A percentile compares a stretch with the other conserved stretches of the same genome.
phyloP scores from a whole-genome alignment of 441 rosid species.

The Melastoma candidum region DNA sequence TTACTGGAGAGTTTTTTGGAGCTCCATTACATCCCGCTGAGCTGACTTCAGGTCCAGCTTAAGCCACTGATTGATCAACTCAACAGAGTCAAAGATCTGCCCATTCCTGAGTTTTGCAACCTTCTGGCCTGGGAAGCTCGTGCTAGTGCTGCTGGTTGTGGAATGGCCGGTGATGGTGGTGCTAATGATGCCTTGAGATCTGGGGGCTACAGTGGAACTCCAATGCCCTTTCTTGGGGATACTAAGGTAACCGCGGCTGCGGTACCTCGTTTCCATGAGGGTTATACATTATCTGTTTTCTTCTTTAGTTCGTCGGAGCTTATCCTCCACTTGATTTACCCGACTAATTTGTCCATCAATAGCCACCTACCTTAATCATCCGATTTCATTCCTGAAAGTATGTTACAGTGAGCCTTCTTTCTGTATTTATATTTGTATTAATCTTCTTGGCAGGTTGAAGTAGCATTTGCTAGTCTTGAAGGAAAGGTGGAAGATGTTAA shows the following conservation, averaged over 20 bases:
- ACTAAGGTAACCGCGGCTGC: slow-evolving; percentile 45
- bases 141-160: slow-evolving; percentile 63
- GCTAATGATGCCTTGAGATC: slow-evolving; percentile 67
- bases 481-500: slow-evolving; percentile 63
- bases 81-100: slow-evolving; percentile 67
- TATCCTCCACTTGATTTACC: no score
- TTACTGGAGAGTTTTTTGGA: no score
- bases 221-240: slow-evolving; percentile 86
- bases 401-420: not conserved
- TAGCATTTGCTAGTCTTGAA: slow-evolving; percentile 63
- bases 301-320: not conserved
- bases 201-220: slow-evolving; percentile 59
- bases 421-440: not conserved
- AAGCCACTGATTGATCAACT: slow-evolving; percentile 74
- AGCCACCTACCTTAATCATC: not conserved
- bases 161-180: slow-evolving; percentile 42
- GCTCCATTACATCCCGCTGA: not conserved
- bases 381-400: not conserved
- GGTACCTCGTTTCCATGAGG: not conserved
- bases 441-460: slow-evolving; percentile 66
- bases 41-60: slow-evolving; percentile 56
- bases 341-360: no score
- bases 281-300: not conserved
- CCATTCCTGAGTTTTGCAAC: slow-evolving; percentile 66
- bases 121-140: slow-evolving; percentile 95